phyloP scores from a whole-genome alignment of 805 yeast species.

The Komagataella phaffii region DNA sequence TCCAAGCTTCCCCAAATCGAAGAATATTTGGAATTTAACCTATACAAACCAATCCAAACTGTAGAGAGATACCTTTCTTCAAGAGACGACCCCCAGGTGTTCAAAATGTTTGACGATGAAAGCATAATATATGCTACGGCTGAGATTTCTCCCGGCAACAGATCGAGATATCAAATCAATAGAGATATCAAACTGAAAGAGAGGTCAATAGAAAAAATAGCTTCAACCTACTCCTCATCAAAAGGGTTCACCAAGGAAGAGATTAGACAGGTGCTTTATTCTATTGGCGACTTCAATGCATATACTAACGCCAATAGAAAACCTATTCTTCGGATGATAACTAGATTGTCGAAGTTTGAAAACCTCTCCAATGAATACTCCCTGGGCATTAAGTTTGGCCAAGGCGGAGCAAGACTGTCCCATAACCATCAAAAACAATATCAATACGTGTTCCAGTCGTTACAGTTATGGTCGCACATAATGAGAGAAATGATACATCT shows the following conservation, averaged over 20 bases:
- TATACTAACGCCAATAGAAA: conserved; percentile 55
- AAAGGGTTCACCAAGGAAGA: conserved; percentile 40
- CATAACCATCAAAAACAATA: conserved; percentile 65
- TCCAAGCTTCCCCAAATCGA: conserved; percentile 60
- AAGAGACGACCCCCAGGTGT: conserved; percentile 20
- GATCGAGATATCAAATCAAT: conserved; percentile 38
- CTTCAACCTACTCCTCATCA: conserved; percentile 29
- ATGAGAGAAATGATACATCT: conserved; percentile 67
- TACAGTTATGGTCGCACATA: conserved; percentile 63
- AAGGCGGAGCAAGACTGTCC: conserved; percentile 56
- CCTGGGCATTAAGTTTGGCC: conserved; percentile 54
- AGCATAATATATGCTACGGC: conserved; percentile 50
- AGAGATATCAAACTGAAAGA: conserved; percentile 55
- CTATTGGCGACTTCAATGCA: conserved; percentile 69
- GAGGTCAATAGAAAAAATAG: conserved; percentile 48
- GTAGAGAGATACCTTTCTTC: conserved; percentile 34
- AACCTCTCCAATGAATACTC: conserved; percentile 25
- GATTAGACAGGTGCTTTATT: conserved; percentile 58
- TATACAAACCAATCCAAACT: conserved; percentile 60
- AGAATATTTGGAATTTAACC: conserved; percentile 61
- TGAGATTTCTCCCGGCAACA: conserved; percentile 49
- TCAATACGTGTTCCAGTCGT: conserved; percentile 63
- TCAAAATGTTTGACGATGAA: conserved; percentile 41
- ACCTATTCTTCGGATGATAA: conserved; percentile 53
- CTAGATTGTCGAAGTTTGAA: conserved; percentile 33